Base-by-base conservation (phyloP, 75 land plant genomes). In the Gnetum montanum region DNA sequence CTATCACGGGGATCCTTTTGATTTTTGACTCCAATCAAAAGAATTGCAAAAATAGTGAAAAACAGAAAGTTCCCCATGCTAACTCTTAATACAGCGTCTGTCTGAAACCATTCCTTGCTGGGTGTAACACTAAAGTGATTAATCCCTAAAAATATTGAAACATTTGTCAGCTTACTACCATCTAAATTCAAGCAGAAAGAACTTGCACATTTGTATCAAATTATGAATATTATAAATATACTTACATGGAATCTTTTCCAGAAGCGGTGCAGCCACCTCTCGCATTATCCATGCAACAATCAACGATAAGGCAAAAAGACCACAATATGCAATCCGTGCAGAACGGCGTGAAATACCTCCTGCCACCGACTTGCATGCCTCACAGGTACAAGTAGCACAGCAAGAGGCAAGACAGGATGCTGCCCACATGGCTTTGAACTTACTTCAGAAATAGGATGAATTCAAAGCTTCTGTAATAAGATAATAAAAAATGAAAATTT, bases 11-110 rank as follows among this genome's bases (percentile, higher is more conserved):
- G 71, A 53, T 94, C 98, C 66, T 77, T 87, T 57, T 83, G 98
- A 64, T 94, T 80, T 77, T 90, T 94, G 4, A 94, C 83, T 51
- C 98, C 92, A 73, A 94, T 94, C 98, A 94, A 90, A 43, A 94
- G 34, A 20, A 83, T 59, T 22, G 98, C 84, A 68, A 90, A 71
- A 24, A 68, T 29, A 6, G 62, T 53, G 52, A 90, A 94, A 59
- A 90, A 94, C 73, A 94, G 54, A 66, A 90, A 94, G 64, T 73
- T 90, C 28, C 98, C 98, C 54, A 86, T 59, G 73, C 98, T 94
- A 36, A 90, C 91, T 46, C 98, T 90, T 40, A 90, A 72, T 53
- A 90, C 96, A n/a, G 88, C 91, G 27, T 83, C 66, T 31, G 63
- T 70, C 41, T 83, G 85, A 61, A 74, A 84, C 91, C 91, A 94